These are phyloP conservation scores for Cadophora sp. DNA, from an alignment of 2,329 filamentous ascomycete species.

Conservation along the genomic window DNA sequence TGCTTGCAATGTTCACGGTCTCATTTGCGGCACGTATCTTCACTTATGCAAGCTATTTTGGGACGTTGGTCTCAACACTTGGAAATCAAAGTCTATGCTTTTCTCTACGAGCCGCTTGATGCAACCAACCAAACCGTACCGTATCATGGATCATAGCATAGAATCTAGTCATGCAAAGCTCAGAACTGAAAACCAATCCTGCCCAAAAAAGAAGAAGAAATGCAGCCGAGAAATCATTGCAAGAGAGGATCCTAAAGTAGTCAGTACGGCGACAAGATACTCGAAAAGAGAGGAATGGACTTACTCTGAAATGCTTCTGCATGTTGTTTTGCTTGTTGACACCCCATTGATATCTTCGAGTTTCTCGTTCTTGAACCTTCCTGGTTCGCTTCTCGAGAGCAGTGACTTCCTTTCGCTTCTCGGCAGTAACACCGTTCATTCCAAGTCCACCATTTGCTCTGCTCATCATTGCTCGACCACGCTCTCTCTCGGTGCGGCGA, in stretches of 20 bases:
- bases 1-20: not conserved
- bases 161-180: constrained; percentile 10
- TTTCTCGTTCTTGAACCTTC: constrained; percentile 67
- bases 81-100: constrained; percentile 16
- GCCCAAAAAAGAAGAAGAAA: not conserved
- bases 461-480: constrained; percentile 63
- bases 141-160: constrained; percentile 8
- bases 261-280: constrained; percentile 30
- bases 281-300: constrained; percentile 39
- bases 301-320: constrained; percentile 70
- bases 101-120: constrained; percentile 11
- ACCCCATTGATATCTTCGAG: constrained; percentile 70
- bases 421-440: constrained; percentile 78
- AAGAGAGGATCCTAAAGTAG: constrained; percentile 45
- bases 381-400: constrained; percentile 73
- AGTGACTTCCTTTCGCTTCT: constrained; percentile 73
- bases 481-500: constrained; percentile 49
- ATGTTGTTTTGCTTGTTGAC: constrained; percentile 76
- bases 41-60: constrained; percentile 16
- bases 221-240: constrained; percentile 38
- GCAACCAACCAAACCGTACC: constrained; percentile 15
- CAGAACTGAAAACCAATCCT: not conserved
- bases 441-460: constrained; percentile 77
- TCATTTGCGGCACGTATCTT: constrained; percentile 3
- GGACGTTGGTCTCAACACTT: constrained; percentile 3